Conservation (phyloP, 371 early-diverging fungal species). For the Mucor saturninus region DNA sequence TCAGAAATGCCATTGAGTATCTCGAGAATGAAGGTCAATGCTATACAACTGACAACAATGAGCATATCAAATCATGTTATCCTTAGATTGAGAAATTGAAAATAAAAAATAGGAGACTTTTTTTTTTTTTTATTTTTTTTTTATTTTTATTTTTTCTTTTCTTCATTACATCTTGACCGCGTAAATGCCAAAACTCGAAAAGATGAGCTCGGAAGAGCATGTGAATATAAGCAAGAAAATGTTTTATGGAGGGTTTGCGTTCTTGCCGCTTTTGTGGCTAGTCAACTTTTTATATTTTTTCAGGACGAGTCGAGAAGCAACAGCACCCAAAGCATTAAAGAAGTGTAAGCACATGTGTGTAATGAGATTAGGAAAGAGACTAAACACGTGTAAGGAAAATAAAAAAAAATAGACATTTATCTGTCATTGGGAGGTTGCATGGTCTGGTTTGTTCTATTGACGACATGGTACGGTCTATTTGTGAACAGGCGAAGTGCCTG, state of each 20-base stretch:
- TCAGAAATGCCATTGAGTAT: slow-evolving; percentile 56
- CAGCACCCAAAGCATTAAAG: slow-evolving; percentile 50
- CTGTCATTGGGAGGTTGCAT: slow-evolving; percentile 52
- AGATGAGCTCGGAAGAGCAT: slow-evolving; percentile 59
- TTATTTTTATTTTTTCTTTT: background rate
- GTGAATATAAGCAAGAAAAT: slow-evolving; percentile 60
- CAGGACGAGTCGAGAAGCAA: slow-evolving; percentile 37
- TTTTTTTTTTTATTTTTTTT: slow-evolving; percentile 3
- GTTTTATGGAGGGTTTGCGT: slow-evolving; percentile 64
- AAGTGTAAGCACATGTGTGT: slow-evolving; percentile 41
- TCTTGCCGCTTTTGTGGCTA: slow-evolving; percentile 66
- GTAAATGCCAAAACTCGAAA: slow-evolving; percentile 55
- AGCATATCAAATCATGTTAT: slow-evolving; percentile 55
- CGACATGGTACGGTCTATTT: slow-evolving; percentile 64
- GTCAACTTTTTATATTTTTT: slow-evolving; percentile 64
- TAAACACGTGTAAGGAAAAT: background rate
- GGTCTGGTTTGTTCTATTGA: slow-evolving; percentile 51
- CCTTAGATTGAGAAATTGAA: slow-evolving; percentile 8
- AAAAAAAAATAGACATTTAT: slow-evolving; percentile 44
- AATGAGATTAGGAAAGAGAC: background rate
- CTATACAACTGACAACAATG: slow-evolving; percentile 69
- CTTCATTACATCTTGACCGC: background rate
- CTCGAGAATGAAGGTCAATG: slow-evolving; percentile 66
- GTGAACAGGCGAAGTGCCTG: slow-evolving; percentile 55
- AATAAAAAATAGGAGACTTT: background rate